Conservation (phyloP, 1,284 basidiomycete genomes). For the Laetiporus sulphureus region DNA sequence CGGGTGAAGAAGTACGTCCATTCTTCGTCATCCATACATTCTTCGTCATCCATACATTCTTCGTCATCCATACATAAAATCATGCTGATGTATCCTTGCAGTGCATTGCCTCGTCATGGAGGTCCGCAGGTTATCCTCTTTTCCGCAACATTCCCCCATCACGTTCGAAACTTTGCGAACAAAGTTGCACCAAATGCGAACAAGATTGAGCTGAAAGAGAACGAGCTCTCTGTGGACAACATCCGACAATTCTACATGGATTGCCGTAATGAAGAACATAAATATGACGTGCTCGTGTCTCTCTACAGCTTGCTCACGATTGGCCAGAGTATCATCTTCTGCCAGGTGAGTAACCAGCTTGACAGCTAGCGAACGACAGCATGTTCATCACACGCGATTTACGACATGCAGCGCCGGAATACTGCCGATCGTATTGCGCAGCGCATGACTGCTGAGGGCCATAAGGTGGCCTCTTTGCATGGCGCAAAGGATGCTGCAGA, state of each 20-base stretch:
- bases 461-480: conserved; percentile 94
- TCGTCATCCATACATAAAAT: not conserved
- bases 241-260: conserved; percentile 99
- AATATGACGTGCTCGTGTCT: conserved; percentile 93
- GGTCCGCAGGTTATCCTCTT: conserved; percentile 94
- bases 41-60: not conserved
- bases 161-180: conserved; percentile 84
- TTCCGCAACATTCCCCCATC: conserved; percentile 96
- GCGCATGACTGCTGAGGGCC: conserved; percentile 89
- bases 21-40: not conserved
- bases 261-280: conserved; percentile 82
- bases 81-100: conserved; percentile 21
- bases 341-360: conserved; percentile 46
- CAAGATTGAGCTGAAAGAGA: conserved; percentile 93
- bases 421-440: conserved; percentile 91
- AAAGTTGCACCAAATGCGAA: conserved; percentile 94
- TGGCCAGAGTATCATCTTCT: conserved; percentile 97
- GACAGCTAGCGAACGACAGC: not conserved
- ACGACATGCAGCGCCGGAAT: conserved; percentile 62
- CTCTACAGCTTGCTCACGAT: conserved; percentile 91
- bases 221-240: conserved; percentile 90
- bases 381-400: not conserved
- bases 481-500: conserved; percentile 88
- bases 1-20: conserved; percentile 85
- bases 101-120: conserved; percentile 56